These are phyloP conservation scores for Aspergillus ustus DNA, from an alignment of 2,329 filamentous ascomycete species.

Conservation along the genomic window DNA sequence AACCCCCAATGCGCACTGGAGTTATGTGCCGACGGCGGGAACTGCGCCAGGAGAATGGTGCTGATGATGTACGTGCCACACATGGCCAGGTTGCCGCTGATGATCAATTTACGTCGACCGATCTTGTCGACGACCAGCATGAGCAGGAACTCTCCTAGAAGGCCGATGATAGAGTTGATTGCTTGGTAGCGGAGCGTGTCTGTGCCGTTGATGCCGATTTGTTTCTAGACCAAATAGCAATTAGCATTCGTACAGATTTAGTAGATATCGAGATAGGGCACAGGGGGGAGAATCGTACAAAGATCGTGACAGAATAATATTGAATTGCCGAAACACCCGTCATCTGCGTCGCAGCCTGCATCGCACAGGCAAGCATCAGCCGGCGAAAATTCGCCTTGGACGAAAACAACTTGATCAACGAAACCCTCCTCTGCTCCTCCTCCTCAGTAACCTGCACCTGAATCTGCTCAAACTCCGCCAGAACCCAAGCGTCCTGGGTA, in stretches of 20 bases:
- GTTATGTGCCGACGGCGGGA: neutral
- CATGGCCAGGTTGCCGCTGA: neutral
- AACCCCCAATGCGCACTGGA: neutral
- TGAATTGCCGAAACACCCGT: constrained; percentile 1
- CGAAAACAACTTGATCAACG: neutral
- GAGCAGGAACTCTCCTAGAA: neutral
- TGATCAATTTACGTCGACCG: neutral
- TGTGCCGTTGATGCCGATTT: neutral
- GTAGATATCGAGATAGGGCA: too few species aligned
- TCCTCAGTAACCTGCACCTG: neutral
- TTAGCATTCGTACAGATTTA: too few species aligned
- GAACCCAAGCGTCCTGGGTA: neutral
- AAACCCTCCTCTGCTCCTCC: neutral
- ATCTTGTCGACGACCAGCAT: neutral
- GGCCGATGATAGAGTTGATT: constrained; percentile 1
- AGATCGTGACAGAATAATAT: neutral
- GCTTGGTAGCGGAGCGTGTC: constrained; percentile 1
- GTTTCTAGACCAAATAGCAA: neutral
- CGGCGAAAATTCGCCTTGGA: neutral
- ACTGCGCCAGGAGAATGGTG: neutral
- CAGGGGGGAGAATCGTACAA: too few species aligned
- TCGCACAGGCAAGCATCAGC: neutral
- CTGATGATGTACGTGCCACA: neutral
- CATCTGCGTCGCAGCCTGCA: constrained; percentile 2
- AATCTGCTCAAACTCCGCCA: constrained; percentile 1